Percentiles rank a stretch among this genome's conserved stretches.
phyloP scores from a whole-genome alignment of 225 moss, liverwort and hornwort genomes.

The Pseudoscleropodium purum region DNA sequence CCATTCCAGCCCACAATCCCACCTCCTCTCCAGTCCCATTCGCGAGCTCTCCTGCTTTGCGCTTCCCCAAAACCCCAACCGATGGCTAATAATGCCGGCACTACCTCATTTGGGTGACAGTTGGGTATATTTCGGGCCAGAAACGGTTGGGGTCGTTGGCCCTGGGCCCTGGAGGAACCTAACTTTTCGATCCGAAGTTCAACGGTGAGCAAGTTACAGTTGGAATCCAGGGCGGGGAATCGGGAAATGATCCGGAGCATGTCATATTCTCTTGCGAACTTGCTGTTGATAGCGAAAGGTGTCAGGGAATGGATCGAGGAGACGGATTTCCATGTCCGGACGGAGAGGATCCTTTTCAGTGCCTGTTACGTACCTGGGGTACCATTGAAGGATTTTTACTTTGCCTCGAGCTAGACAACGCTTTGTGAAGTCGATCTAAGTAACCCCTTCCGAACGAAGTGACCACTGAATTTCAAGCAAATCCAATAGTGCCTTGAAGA shows the following conservation, averaged over 20 bases:
- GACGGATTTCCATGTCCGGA: too few species aligned
- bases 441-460: not conserved
- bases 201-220: not conserved
- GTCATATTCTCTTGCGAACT: not conserved
- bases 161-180: not conserved
- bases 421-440: not conserved
- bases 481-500: not conserved
- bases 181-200: not conserved
- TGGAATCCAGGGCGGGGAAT: not conserved
- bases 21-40: not conserved
- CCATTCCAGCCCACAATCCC: not conserved
- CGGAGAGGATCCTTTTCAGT: not conserved
- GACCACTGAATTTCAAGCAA: not conserved
- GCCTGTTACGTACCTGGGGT: not conserved
- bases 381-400: not conserved
- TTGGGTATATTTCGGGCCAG: not conserved
- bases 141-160: conserved; percentile 22
- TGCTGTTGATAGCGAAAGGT: not conserved
- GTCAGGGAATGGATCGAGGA: too few species aligned
- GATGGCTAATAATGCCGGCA: not conserved
- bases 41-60: not conserved
- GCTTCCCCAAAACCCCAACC: not conserved
- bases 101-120: not conserved
- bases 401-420: not conserved
- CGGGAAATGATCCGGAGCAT: not conserved